phyloP scores from a whole-genome alignment of 148 eudicot species.

The Cornus florida region DNA sequence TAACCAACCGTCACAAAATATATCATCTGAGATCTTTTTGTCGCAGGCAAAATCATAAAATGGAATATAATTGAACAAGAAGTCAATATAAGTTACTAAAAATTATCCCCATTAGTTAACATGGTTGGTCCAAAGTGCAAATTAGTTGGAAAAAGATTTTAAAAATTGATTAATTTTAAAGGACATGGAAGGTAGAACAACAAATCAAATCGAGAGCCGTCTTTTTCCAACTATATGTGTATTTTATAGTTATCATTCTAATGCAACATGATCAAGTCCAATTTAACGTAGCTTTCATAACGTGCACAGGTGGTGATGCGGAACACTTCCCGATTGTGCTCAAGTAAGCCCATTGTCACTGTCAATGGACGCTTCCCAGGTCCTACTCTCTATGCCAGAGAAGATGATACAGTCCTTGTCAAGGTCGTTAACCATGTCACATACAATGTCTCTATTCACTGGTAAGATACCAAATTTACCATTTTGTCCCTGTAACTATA shows the following conservation, averaged over 20 bases:
- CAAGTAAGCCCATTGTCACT: slow-evolving; percentile 45
- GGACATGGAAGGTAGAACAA: slow-evolving; percentile 8
- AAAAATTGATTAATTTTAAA: background rate
- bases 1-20: background rate
- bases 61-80: no score
- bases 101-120: background rate
- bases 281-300: background rate
- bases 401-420: slow-evolving; percentile 51
- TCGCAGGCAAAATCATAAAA: no score
- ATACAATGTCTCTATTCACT: slow-evolving; percentile 55
- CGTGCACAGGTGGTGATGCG: slow-evolving; percentile 44
- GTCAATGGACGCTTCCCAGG: slow-evolving; percentile 54
- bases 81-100: background rate
- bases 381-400: slow-evolving; percentile 52
- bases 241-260: no score
- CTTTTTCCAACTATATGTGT: background rate
- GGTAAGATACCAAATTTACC: slow-evolving; percentile 24
- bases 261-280: background rate
- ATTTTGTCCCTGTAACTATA: no score
- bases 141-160: background rate
- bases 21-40: background rate
- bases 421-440: slow-evolving; percentile 50
- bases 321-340: slow-evolving; percentile 42
- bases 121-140: background rate
- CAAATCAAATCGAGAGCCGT: background rate